A percentile compares a stretch with the other conserved stretches of the same genome.
These are phyloP conservation scores for Sporormia fimetaria DNA, from an alignment of 495 filamentous ascomycete genomes.

Conservation along the genomic window DNA sequence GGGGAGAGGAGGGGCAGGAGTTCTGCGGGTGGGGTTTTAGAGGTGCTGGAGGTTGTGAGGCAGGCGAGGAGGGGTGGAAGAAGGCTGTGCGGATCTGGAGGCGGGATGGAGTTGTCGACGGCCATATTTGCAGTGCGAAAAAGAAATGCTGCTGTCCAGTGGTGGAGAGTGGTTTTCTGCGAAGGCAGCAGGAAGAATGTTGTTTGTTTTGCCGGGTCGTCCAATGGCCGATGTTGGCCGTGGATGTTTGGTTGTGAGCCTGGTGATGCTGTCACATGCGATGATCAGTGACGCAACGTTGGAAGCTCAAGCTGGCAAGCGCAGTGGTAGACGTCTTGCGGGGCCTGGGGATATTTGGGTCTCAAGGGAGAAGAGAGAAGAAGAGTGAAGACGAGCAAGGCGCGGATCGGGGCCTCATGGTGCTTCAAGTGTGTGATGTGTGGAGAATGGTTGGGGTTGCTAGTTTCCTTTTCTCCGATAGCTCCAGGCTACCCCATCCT, in stretches of 20 bases:
- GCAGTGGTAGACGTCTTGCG: background rate
- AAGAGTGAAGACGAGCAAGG: background rate
- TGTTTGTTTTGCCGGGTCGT: background rate
- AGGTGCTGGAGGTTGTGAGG: conserved; percentile 72
- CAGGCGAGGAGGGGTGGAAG: conserved; percentile 72
- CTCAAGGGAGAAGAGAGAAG: background rate
- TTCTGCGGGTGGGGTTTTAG: conserved; percentile 61
- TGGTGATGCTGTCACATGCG: conserved; percentile 22
- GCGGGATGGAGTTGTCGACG: conserved; percentile 39
- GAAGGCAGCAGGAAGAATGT: background rate
- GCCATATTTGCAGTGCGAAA: conserved; percentile 12
- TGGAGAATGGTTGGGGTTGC: conserved; percentile 4
- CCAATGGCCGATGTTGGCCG: background rate
- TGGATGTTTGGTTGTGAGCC: background rate
- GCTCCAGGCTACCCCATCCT: background rate
- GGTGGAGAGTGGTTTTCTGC: background rate
- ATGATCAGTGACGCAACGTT: conserved; percentile 10
- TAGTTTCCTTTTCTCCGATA: conserved; percentile 17
- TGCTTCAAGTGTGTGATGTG: background rate
- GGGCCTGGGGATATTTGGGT: background rate
- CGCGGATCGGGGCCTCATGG: background rate
- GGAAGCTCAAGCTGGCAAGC: background rate
- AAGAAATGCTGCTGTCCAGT: too few relatives aligned
- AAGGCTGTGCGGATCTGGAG: conserved; percentile 53
- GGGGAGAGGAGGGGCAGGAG: conserved; percentile 77